phyloP scores from a whole-genome alignment of 1,139 yeast genomes.

The Debaryomycetaceae sp. region DNA sequence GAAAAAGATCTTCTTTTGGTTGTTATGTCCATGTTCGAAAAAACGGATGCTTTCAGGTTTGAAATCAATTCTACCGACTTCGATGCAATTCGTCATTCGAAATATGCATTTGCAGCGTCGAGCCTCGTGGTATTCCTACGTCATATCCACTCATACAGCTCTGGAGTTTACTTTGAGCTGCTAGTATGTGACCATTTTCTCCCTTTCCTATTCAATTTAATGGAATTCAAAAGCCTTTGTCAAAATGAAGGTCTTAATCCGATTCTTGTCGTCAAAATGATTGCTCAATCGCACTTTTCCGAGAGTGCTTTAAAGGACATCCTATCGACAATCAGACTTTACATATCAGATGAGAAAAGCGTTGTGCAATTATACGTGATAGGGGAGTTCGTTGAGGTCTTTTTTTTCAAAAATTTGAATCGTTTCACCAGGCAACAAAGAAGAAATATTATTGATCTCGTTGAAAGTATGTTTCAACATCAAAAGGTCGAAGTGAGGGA shows the following conservation, averaged over 20 bases:
- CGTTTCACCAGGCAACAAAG: slow-evolving; percentile 51
- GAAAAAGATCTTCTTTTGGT: neutral
- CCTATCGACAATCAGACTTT: slow-evolving; percentile 48
- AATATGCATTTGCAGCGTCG: neutral
- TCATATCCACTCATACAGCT: neutral
- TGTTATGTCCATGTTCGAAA: neutral
- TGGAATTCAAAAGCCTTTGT: slow-evolving; percentile 76
- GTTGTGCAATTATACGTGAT: slow-evolving; percentile 69
- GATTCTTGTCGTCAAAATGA: slow-evolving; percentile 45
- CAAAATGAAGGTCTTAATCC: slow-evolving; percentile 68
- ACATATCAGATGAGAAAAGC: slow-evolving; percentile 42
- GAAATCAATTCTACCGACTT: neutral
- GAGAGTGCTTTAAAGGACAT: slow-evolving; percentile 40
- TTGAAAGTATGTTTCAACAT: slow-evolving; percentile 56
- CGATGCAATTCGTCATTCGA: neutral
- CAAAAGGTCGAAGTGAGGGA: slow-evolving; percentile 75
- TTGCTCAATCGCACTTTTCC: slow-evolving; percentile 60
- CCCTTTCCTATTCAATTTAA: slow-evolving; percentile 68
- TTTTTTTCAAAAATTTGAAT: slow-evolving; percentile 71
- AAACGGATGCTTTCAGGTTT: neutral
- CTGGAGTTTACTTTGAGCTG: slow-evolving; percentile 1
- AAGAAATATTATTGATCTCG: slow-evolving; percentile 46
- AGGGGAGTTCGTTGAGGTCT: slow-evolving; percentile 68
- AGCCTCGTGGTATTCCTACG: neutral
- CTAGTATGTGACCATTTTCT: slow-evolving; percentile 45